phyloP scores from a whole-genome alignment of 441 rosid species.

The Corymbia citriodora region DNA sequence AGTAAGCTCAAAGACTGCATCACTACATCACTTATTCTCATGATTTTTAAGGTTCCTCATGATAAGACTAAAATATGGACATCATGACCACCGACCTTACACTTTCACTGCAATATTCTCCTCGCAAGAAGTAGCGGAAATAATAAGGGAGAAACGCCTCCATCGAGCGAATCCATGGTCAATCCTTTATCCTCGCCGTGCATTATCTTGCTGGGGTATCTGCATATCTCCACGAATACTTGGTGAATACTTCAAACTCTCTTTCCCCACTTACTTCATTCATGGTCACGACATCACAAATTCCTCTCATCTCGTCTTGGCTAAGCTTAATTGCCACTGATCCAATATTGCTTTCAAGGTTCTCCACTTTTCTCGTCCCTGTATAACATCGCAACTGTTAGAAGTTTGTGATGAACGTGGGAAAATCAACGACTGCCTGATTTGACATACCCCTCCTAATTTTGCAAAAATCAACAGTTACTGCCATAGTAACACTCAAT shows the following conservation, averaged over 20 bases:
- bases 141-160: background rate
- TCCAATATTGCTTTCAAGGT: conserved; percentile 31
- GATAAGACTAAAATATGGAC: background rate
- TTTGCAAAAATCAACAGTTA: background rate
- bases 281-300: conserved; percentile 16
- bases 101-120: background rate
- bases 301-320: conserved; percentile 21
- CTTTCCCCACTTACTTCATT: conserved; percentile 26
- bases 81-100: background rate
- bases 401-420: background rate
- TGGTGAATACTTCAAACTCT: background rate
- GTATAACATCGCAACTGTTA: background rate
- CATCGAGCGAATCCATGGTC: background rate
- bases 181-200: background rate
- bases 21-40: background rate
- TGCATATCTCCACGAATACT: conserved; percentile 19
- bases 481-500: background rate
- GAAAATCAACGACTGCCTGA: background rate
- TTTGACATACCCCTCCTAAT: background rate
- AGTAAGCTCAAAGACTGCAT: background rate
- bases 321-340: conserved; percentile 22
- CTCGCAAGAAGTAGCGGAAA: background rate
- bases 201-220: conserved; percentile 14
- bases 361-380: conserved; percentile 42
- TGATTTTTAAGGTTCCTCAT: background rate